phyloP scores from a whole-genome alignment of 108 stramenopile species.

The Skeletonema tropicum region DNA sequence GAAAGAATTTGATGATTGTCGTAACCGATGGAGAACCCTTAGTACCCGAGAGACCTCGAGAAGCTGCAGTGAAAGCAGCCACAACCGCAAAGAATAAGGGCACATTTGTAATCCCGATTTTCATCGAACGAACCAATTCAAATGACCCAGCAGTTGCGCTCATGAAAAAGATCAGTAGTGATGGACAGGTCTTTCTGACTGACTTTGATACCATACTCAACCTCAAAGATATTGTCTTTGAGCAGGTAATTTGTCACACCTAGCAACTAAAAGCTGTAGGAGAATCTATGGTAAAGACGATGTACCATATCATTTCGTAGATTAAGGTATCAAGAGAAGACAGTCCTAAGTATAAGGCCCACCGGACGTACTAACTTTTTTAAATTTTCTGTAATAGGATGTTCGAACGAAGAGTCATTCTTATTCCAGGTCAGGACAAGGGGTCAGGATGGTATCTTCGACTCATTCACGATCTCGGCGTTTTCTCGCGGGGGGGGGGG shows the following conservation, averaged over 20 bases:
- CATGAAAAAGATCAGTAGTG: conserved; percentile 10
- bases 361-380: no score
- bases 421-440: no score
- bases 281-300: no score
- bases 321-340: no score
- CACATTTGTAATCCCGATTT: conserved; percentile 2
- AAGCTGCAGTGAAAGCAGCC: background rate
- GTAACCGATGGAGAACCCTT: conserved; percentile 38
- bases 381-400: no score
- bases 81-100: background rate
- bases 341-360: no score
- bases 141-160: background rate
- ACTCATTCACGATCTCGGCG: no score
- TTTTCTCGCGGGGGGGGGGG: no score
- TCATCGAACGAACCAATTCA: background rate
- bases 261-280: background rate
- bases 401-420: no score
- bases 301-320: no score
- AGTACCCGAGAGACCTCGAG: background rate
- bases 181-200: conserved; percentile 2
- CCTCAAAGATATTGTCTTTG: background rate
- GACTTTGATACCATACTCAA: background rate
- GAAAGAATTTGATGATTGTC: conserved; percentile 29
- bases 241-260: conserved; percentile 9
- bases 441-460: no score